A percentile compares a stretch with the other conserved stretches of the same genome.
Evolutionary conservation across 2,329 filamentous ascomycete species (phyloP).

Genomic region (Fusarium domesticum): DNA sequence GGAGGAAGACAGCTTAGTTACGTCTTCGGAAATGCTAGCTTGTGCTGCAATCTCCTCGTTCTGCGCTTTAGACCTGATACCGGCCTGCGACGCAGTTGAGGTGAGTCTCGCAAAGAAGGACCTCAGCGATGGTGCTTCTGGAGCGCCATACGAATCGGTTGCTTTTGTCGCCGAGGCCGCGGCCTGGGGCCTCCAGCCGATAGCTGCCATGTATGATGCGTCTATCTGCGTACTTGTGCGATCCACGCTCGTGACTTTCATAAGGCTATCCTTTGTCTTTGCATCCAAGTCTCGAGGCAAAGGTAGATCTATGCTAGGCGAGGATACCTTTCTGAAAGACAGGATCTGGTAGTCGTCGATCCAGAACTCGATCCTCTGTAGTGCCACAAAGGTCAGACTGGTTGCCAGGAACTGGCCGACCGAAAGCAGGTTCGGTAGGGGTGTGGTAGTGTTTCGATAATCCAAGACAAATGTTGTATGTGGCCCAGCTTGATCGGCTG

Average conservation of each 20-base stretch:
- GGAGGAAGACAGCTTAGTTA: constrained; percentile 67
- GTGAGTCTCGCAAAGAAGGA: constrained; percentile 81
- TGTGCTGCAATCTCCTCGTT: constrained; percentile 63
- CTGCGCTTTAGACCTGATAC: constrained; percentile 53
- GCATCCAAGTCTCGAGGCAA: constrained; percentile 79
- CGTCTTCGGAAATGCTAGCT: constrained; percentile 64
- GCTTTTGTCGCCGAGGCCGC: constrained; percentile 40
- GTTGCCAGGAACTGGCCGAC: constrained; percentile 91
- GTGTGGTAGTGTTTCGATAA: constrained; percentile 84
- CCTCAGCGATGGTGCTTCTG: constrained; percentile 59
- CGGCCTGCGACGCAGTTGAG: constrained; percentile 49
- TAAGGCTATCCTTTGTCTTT: constrained; percentile 79
- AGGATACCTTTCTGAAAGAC: constrained; percentile 77
- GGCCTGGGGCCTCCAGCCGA: constrained; percentile 73
- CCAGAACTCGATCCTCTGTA: constrained; percentile 84
- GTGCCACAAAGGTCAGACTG: constrained; percentile 89
- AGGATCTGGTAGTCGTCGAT: constrained; percentile 84
- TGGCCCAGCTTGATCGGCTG: constrained; percentile 60
- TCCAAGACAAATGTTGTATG: constrained; percentile 94
- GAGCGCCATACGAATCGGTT: constrained; percentile 48
- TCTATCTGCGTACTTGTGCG: constrained; percentile 90
- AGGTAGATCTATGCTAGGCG: constrained; percentile 67
- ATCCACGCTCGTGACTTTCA: constrained; percentile 79
- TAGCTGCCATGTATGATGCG: constrained; percentile 80
- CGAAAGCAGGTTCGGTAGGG: constrained; percentile 79